Evolutionary conservation across 441 rosid species (phyloP).

Genomic region (Pelargonium australe): DNA sequence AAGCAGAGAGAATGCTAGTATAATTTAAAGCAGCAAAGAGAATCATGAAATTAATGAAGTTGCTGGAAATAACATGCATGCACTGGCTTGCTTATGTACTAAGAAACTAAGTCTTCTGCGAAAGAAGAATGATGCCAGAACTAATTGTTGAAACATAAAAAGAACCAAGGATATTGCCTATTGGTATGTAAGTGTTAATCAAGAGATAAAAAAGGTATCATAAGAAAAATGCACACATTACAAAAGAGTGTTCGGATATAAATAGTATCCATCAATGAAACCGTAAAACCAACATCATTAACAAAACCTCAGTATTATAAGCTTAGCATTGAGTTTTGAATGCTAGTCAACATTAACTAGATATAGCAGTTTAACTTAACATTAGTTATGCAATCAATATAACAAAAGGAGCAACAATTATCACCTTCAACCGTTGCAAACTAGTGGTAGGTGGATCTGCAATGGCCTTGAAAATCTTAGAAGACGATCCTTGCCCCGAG

Average conservation of each 20-base stretch:
- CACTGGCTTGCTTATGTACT: not conserved
- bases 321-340: not conserved
- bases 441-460: conserved; percentile 98
- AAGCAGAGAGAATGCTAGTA: not conserved
- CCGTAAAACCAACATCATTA: conserved; percentile 1
- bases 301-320: not conserved
- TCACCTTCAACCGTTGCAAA: conserved; percentile 84
- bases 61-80: not conserved
- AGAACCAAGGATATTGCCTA: no score
- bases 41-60: not conserved
- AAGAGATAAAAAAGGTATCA: no score
- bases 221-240: no score
- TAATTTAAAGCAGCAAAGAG: not conserved
- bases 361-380: not conserved
- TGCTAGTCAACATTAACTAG: not conserved
- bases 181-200: no score
- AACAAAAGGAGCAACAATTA: not conserved
- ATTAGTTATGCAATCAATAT: not conserved
- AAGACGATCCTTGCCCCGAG: conserved; percentile 45
- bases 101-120: not conserved
- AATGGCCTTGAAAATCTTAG: conserved; percentile 83
- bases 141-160: no score
- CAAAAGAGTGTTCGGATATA: no score
- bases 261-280: not conserved
- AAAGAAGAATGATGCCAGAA: no score